Evolutionary conservation across 345 rosid genomes (phyloP).

Genomic region (Citrus cavaleriei): DNA sequence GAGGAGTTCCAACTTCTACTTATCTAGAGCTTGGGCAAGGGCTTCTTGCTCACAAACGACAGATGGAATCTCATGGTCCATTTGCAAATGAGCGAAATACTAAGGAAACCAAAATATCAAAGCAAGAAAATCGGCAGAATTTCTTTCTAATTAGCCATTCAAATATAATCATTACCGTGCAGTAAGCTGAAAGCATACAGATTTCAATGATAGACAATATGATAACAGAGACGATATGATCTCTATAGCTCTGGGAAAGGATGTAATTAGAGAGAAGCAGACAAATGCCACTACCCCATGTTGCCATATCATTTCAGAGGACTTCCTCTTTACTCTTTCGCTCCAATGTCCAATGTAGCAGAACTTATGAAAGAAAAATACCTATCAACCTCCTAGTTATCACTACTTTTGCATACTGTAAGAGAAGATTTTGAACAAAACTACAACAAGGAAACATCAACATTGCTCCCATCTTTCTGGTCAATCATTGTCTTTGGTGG

Average conservation of each 20-base stretch:
- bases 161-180: conserved; percentile 9
- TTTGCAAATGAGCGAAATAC: too few species aligned
- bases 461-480: background rate
- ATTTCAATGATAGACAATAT: background rate
- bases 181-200: background rate
- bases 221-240: background rate
- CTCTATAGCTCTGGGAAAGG: background rate
- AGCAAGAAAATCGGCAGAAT: background rate
- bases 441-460: conserved; percentile 18
- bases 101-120: too few species aligned
- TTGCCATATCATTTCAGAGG: background rate
- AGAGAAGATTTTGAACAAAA: conserved; percentile 4
- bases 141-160: conserved; percentile 6
- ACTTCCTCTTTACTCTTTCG: background rate
- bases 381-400: conserved; percentile 11
- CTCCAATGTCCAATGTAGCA: background rate
- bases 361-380: background rate
- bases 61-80: background rate
- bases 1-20: background rate
- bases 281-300: background rate
- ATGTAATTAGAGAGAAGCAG: background rate
- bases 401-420: background rate
- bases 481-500: conserved; percentile 33
- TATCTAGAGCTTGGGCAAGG: background rate
- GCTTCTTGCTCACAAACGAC: background rate